Percentiles rank a stretch among this genome's conserved stretches.
phyloP scores from a whole-genome alignment of 371 early-diverging fungal species.

The Massospora cicadina region DNA sequence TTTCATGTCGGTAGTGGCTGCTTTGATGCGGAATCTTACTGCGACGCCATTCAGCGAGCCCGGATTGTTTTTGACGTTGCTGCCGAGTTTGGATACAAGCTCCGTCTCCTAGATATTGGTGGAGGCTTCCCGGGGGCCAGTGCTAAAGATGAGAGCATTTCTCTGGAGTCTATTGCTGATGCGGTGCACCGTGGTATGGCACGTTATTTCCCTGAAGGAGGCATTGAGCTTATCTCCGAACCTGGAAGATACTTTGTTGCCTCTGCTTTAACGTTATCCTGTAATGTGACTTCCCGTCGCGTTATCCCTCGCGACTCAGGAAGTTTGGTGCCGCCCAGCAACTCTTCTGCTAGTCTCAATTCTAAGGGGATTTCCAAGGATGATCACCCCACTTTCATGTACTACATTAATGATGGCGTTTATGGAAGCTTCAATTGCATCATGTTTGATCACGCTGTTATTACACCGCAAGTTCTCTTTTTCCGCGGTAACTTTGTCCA shows the following conservation, averaged over 20 bases:
- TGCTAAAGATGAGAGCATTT: conserved; percentile 37
- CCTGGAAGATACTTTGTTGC: conserved; percentile 94
- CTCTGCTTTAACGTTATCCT: conserved; percentile 81
- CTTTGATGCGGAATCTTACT: conserved; percentile 73
- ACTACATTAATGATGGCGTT: conserved; percentile 95
- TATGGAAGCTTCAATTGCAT: conserved; percentile 96
- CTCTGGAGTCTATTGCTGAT: conserved; percentile 71
- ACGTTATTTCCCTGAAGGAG: conserved; percentile 40
- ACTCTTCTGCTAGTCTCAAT: conserved; percentile 6
- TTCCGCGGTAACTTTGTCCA: conserved; percentile 12
- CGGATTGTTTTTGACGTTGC: conserved; percentile 76
- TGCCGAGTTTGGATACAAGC: conserved; percentile 41
- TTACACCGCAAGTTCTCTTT: conserved; percentile 44
- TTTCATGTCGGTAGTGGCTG: conserved; percentile 95
- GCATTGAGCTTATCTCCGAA: conserved; percentile 85
- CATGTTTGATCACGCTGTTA: conserved; percentile 85
- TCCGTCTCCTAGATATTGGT: conserved; percentile 80
- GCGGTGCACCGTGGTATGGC: conserved; percentile 64
- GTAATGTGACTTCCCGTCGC: conserved; percentile 80
- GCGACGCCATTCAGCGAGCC: conserved; percentile 75
- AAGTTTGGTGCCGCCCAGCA: conserved; percentile 9
- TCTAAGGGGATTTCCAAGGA: conserved; percentile 14
- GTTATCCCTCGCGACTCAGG: conserved; percentile 26
- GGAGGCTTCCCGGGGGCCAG: conserved; percentile 93
- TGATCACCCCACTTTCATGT: conserved; percentile 62